Conservation (phyloP, 2,329 filamentous ascomycete species). For the Bipolaris sorokiniana region DNA sequence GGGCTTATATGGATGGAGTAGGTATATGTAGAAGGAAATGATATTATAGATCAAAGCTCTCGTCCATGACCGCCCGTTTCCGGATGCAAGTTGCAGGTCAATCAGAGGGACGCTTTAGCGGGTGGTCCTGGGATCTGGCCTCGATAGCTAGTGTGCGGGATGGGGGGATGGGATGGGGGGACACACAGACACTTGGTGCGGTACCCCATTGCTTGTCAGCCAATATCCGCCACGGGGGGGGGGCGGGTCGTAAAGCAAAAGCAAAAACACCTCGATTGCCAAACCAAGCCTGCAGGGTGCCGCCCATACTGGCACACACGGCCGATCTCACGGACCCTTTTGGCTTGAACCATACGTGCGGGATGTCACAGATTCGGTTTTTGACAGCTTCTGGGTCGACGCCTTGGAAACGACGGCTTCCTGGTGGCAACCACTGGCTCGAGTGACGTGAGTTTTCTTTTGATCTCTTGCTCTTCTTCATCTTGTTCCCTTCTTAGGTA, state of each 20-base stretch:
- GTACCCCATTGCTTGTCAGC: slow-evolving; percentile 20
- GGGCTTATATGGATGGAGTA: background rate
- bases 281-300: slow-evolving; percentile 24
- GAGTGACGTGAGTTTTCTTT: background rate
- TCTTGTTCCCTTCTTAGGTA: background rate
- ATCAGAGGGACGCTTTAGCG: slow-evolving; percentile 20
- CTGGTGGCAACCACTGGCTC: background rate
- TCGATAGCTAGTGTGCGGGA: slow-evolving; percentile 28
- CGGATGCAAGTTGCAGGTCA: slow-evolving; percentile 1
- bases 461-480: background rate
- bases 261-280: slow-evolving; percentile 9
- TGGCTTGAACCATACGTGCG: slow-evolving; percentile 34
- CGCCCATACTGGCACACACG: slow-evolving; percentile 14
- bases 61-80: background rate
- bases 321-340: slow-evolving; percentile 8
- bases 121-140: slow-evolving; percentile 27
- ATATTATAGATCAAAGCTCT: slow-evolving; percentile 4
- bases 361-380: slow-evolving; percentile 23
- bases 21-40: background rate
- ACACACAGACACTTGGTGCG: too few relatives aligned
- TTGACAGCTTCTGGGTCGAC: background rate
- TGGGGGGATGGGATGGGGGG: slow-evolving; percentile 7
- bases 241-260: slow-evolving; percentile 17
- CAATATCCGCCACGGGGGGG: slow-evolving; percentile 31
- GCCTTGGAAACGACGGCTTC: slow-evolving; percentile 3